Percentiles rank a stretch among this genome's conserved stretches.
Conservation (phyloP, 306 rosid genomes). For the Trichosanthes truncata region DNA sequence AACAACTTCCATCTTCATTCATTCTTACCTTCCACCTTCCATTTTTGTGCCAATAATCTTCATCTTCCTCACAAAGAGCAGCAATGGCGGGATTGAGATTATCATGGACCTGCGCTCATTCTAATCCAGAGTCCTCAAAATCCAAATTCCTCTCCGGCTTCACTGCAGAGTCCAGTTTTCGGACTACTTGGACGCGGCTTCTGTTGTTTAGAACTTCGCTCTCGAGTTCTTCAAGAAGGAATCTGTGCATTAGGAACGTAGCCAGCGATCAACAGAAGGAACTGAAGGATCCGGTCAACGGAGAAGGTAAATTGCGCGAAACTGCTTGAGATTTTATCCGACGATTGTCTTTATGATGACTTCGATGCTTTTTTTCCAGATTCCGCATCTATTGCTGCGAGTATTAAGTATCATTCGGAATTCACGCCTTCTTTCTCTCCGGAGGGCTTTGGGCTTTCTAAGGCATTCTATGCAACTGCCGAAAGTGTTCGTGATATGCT, state of each 20-base stretch:
- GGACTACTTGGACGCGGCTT: conserved; percentile 19
- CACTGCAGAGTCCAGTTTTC: not conserved
- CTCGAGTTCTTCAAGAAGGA: conserved; percentile 19
- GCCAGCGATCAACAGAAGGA: conserved; percentile 34
- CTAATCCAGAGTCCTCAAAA: not conserved
- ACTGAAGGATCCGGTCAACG: conserved; percentile 28
- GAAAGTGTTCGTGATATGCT: conserved; percentile 85
- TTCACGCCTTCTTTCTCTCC: conserved; percentile 82
- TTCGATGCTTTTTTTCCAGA: conserved; percentile 15
- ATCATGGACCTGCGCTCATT: not conserved
- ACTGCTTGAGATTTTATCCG: not conserved
- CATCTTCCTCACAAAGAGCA: not conserved
- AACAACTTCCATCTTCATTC: not conserved
- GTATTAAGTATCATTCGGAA: conserved; percentile 88
- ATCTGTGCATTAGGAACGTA: conserved; percentile 33
- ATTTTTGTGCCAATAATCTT: not conserved
- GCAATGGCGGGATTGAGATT: not conserved
- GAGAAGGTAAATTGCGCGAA: conserved; percentile 30
- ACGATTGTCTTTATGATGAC: not conserved
- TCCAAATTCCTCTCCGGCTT: not conserved
- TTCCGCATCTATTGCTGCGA: conserved; percentile 60
- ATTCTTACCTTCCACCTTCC: not conserved
- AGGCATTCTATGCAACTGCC: conserved; percentile 79
- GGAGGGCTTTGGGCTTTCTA: conserved; percentile 56
- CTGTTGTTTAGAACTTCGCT: conserved; percentile 23